These are phyloP conservation scores for Entelexis paramagnoliae DNA, from an alignment of 1,139 yeast genomes.

Conservation along the genomic window DNA sequence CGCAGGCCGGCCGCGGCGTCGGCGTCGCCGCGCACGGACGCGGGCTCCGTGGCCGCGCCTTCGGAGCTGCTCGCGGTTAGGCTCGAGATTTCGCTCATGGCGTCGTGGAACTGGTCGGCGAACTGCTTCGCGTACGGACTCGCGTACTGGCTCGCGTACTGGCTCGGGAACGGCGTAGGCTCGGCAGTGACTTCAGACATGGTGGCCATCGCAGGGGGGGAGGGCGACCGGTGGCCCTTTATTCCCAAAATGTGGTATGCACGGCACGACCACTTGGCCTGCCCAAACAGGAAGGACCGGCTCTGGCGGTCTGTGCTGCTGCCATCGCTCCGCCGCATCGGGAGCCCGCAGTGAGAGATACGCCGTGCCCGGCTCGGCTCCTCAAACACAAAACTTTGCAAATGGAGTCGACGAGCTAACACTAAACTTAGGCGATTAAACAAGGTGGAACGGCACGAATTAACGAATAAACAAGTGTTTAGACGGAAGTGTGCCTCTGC, in stretches of 20 bases:
- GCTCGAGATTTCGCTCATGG: neutral
- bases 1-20: neutral
- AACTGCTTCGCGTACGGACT: no score
- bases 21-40: neutral
- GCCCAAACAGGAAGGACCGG: neutral
- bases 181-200: neutral
- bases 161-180: no score
- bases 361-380: neutral
- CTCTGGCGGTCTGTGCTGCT: conserved; percentile 1
- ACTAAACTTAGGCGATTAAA: no score
- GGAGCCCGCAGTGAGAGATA: neutral
- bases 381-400: no score
- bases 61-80: neutral
- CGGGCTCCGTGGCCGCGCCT: neutral
- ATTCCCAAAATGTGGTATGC: neutral
- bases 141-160: no score
- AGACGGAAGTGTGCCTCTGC: no score
- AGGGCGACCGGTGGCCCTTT: no score
- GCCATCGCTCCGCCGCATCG: neutral
- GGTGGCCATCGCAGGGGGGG: no score
- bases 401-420: no score
- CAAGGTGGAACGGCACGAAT: no score
- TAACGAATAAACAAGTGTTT: no score
- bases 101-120: conserved; percentile 1
- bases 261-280: neutral